phyloP scores from a whole-genome alignment of 495 filamentous ascomycete species.

The Aspergillus mulundensis region DNA sequence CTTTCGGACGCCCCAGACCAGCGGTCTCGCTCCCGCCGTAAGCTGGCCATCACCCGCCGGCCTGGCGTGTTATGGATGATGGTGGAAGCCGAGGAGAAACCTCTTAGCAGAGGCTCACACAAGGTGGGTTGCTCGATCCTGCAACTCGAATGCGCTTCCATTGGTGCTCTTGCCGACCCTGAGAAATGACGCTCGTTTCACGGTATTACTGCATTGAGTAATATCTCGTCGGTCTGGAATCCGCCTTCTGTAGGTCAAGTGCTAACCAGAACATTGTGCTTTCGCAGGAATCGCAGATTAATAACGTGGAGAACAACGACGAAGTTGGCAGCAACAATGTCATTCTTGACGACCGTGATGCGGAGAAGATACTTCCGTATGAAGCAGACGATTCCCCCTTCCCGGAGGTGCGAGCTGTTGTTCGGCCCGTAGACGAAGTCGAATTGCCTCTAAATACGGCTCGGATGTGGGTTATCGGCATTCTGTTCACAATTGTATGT shows the following conservation, averaged over 20 bases:
- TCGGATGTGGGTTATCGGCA: constrained; percentile 68
- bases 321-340: not conserved
- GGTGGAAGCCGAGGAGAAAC: not conserved
- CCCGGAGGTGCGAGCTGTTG: constrained; percentile 54
- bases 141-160: not conserved
- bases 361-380: constrained; percentile 35
- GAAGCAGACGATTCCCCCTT: constrained; percentile 66
- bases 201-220: not conserved
- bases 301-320: constrained; percentile 6
- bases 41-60: not conserved
- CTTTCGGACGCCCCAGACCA: not conserved
- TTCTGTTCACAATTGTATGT: constrained; percentile 56
- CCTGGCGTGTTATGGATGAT: not conserved
- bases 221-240: not conserved
- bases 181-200: not conserved
- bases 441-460: constrained; percentile 64
- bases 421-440: constrained; percentile 56
- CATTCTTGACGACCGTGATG: constrained; percentile 37
- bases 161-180: too few relatives aligned
- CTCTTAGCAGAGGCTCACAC: not conserved
- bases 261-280: not conserved
- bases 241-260: not conserved
- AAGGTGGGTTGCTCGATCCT: not conserved
- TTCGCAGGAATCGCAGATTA: not conserved
- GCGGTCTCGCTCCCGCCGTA: not conserved